Conservation (phyloP, 495 filamentous ascomycete genomes). For the Talaromyces proteolyticus region DNA sequence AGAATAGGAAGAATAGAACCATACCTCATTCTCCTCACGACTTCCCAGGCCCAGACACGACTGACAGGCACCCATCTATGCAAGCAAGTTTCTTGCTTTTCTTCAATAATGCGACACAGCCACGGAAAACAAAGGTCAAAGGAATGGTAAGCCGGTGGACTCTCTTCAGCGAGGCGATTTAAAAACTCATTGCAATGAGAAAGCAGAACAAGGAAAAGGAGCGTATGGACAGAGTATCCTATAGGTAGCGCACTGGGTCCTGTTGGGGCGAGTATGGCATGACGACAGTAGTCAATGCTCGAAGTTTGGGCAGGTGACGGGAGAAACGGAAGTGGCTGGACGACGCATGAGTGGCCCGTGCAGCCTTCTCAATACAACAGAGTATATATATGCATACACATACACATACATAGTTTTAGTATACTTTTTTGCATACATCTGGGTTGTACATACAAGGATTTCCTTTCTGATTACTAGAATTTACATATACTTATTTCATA, state of each 20-base stretch:
- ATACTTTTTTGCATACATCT: too few relatives aligned
- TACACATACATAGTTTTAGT: too few relatives aligned
- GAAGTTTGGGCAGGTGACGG: too few relatives aligned
- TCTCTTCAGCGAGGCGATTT: too few relatives aligned
- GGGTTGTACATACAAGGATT: too few relatives aligned
- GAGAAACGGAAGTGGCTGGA: background rate
- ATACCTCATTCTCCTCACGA: constrained; percentile 40
- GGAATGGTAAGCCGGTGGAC: too few relatives aligned
- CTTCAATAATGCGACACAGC: background rate
- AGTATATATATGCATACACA: background rate
- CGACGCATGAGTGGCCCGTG: background rate
- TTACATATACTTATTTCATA: too few relatives aligned
- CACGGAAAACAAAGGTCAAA: background rate
- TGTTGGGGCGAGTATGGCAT: too few relatives aligned
- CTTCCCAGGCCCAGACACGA: constrained; percentile 44
- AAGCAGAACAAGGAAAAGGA: background rate
- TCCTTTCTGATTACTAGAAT: too few relatives aligned
- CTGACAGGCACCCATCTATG: constrained; percentile 45
- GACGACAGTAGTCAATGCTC: too few relatives aligned
- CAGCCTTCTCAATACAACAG: background rate
- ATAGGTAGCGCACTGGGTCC: too few relatives aligned
- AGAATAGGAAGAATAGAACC: constrained; percentile 1
- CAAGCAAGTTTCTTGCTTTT: background rate
- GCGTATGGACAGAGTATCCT: background rate
- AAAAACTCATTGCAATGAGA: background rate